Conservation (phyloP, 768 basidiomycete genomes). For the Pilatotrama ljubarskyi region DNA sequence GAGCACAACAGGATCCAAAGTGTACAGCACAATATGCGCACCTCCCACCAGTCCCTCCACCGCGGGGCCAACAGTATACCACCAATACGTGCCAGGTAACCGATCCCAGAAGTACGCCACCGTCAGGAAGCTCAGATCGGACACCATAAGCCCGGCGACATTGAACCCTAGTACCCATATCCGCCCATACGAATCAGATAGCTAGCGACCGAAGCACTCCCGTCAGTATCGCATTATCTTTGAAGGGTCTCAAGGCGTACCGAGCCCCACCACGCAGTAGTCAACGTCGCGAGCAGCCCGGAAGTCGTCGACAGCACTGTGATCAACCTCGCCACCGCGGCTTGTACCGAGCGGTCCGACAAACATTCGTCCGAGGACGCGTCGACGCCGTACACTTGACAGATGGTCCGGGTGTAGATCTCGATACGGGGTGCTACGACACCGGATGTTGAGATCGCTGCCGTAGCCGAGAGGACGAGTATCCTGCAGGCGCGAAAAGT, state of each 20-base stretch:
- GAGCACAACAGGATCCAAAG: neutral
- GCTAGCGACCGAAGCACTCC: slow-evolving; percentile 35
- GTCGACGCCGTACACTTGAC: slow-evolving; percentile 50
- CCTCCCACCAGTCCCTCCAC: slow-evolving; percentile 78
- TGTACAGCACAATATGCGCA: slow-evolving; percentile 32
- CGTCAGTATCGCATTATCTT: neutral
- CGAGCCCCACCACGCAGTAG: slow-evolving; percentile 85
- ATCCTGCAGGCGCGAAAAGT: too few species aligned
- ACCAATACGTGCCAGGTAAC: slow-evolving; percentile 84
- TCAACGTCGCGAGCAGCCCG: slow-evolving; percentile 74
- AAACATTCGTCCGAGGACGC: slow-evolving; percentile 43
- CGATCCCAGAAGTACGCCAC: slow-evolving; percentile 57
- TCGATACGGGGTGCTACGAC: slow-evolving; percentile 72
- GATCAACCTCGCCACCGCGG: slow-evolving; percentile 67
- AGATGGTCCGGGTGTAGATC: slow-evolving; percentile 72
- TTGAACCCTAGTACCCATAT: slow-evolving; percentile 60
- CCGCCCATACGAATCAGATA: slow-evolving; percentile 81
- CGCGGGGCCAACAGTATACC: slow-evolving; percentile 63
- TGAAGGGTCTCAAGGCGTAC: slow-evolving; percentile 36
- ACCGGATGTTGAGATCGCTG: slow-evolving; percentile 53
- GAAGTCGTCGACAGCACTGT: slow-evolving; percentile 55
- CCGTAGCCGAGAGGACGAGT: slow-evolving; percentile 50
- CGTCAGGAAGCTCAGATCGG: slow-evolving; percentile 66
- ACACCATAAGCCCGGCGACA: slow-evolving; percentile 57
- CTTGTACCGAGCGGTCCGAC: slow-evolving; percentile 69